Evolutionary conservation across 352 stramenopile species (phyloP).

Genomic region (Phytopythium cucurbitacearum): DNA sequence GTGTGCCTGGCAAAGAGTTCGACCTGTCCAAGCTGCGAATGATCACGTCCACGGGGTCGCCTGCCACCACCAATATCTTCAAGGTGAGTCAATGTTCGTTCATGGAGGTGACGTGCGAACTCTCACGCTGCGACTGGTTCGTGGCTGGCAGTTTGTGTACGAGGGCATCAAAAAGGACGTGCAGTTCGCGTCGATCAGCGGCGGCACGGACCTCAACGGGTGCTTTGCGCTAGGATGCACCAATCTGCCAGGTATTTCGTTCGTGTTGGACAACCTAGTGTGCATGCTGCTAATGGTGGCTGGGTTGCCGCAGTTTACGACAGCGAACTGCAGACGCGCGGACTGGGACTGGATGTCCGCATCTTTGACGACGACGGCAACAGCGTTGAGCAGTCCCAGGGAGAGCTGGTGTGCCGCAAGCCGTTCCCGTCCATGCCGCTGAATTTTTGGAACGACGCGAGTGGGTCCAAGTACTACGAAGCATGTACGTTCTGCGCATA

Average conservation of each 20-base stretch:
- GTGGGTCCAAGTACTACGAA: constrained; percentile 69
- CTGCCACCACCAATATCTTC: constrained; percentile 75
- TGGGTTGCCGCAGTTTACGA: constrained; percentile 37
- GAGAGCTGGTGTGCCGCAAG: constrained; percentile 65
- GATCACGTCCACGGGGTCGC: constrained; percentile 71
- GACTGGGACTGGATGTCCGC: constrained; percentile 73
- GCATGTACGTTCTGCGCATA: constrained; percentile 44
- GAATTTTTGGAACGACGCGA: constrained; percentile 74
- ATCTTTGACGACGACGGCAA: constrained; percentile 68
- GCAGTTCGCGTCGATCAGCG: constrained; percentile 81
- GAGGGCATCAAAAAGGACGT: constrained; percentile 67
- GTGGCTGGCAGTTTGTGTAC: constrained; percentile 51
- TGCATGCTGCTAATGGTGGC: neutral
- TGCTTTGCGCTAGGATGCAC: constrained; percentile 75
- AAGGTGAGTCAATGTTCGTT: constrained; percentile 20
- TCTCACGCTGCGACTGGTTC: neutral
- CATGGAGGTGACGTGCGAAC: neutral
- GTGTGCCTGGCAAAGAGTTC: constrained; percentile 51
- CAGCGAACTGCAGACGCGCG: constrained; percentile 76
- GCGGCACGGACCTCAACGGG: constrained; percentile 80
- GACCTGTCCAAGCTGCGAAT: constrained; percentile 60
- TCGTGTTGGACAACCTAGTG: neutral
- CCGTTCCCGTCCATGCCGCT: constrained; percentile 85
- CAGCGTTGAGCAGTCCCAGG: constrained; percentile 39
- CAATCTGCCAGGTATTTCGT: constrained; percentile 54